phyloP scores from a whole-genome alignment of 1,284 basidiomycete genomes.

The Pholiota adiposa region DNA sequence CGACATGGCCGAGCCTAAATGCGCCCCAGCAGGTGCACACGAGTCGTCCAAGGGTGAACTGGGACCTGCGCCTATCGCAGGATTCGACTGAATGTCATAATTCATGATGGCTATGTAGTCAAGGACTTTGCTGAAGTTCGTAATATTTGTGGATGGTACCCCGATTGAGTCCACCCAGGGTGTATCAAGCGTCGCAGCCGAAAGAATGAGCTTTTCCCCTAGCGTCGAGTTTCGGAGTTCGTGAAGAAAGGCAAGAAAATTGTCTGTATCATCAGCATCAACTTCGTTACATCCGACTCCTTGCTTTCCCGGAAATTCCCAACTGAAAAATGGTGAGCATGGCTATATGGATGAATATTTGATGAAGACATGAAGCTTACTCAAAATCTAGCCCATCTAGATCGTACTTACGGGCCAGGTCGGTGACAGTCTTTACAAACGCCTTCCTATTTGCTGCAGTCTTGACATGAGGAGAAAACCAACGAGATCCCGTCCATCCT shows the following conservation, averaged over 20 bases:
- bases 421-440: constrained; percentile 69
- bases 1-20: constrained; percentile 75
- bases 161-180: constrained; percentile 71
- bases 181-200: constrained; percentile 70
- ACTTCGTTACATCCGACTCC: constrained; percentile 79
- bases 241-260: constrained; percentile 77
- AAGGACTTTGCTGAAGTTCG: constrained; percentile 69
- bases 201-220: constrained; percentile 66
- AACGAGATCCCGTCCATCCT: constrained; percentile 83
- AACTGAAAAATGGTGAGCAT: constrained; percentile 49
- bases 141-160: constrained; percentile 64
- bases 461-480: constrained; percentile 78
- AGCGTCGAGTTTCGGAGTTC: constrained; percentile 67
- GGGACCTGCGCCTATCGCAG: constrained; percentile 62
- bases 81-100: constrained; percentile 78
- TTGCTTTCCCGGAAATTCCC: constrained; percentile 81
- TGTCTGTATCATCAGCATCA: constrained; percentile 67
- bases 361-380: constrained; percentile 45
- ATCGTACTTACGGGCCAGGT: constrained; percentile 64
- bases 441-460: constrained; percentile 61
- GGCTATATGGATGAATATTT: background rate
- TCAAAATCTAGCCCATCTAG: constrained; percentile 90
- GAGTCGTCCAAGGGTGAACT: constrained; percentile 83
- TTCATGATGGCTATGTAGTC: constrained; percentile 90
- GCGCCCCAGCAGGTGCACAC: constrained; percentile 64